phyloP scores from a whole-genome alignment of 1,284 basidiomycete genomes.

The Peniophora sp. region DNA sequence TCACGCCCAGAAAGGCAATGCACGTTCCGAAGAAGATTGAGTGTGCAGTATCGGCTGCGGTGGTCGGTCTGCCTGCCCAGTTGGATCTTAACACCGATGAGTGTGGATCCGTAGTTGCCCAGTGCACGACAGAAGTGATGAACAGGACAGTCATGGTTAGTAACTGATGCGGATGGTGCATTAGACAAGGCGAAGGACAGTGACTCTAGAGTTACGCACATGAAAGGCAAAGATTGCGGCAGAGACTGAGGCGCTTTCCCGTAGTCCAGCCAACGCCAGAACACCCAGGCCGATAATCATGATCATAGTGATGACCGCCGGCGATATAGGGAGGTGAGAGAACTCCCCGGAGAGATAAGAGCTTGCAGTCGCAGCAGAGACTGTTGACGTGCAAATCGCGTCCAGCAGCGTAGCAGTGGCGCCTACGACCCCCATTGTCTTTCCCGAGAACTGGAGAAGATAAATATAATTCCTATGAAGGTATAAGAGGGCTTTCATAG shows the following conservation, averaged over 20 bases:
- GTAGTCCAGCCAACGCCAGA: conserved; percentile 50
- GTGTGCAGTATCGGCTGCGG: conserved; percentile 25
- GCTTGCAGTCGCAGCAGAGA: conserved; percentile 62
- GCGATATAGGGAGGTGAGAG: conserved; percentile 38
- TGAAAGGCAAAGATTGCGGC: conserved; percentile 50
- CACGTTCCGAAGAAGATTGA: conserved; percentile 60
- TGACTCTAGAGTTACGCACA: conserved; percentile 25
- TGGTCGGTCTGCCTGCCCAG: conserved; percentile 36
- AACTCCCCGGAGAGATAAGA: conserved; percentile 62
- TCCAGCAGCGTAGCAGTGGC: conserved; percentile 59
- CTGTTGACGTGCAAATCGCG: conserved; percentile 55
- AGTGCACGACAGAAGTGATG: conserved; percentile 39
- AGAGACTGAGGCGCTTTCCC: conserved; percentile 54
- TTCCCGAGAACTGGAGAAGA: conserved; percentile 49
- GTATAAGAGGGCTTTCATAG: neutral
- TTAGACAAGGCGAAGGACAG: conserved; percentile 1
- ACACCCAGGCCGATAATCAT: conserved; percentile 44
- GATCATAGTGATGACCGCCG: conserved; percentile 38
- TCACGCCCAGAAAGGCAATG: conserved; percentile 60
- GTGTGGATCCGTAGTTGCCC: conserved; percentile 37
- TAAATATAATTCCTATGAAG: conserved; percentile 23
- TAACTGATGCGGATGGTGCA: conserved; percentile 23
- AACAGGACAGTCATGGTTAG: conserved; percentile 46
- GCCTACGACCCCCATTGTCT: conserved; percentile 49
- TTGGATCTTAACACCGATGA: conserved; percentile 35